These are phyloP conservation scores for Rhodotorula sp. DNA, from an alignment of 1,284 basidiomycete genomes.

Conservation along the genomic window DNA sequence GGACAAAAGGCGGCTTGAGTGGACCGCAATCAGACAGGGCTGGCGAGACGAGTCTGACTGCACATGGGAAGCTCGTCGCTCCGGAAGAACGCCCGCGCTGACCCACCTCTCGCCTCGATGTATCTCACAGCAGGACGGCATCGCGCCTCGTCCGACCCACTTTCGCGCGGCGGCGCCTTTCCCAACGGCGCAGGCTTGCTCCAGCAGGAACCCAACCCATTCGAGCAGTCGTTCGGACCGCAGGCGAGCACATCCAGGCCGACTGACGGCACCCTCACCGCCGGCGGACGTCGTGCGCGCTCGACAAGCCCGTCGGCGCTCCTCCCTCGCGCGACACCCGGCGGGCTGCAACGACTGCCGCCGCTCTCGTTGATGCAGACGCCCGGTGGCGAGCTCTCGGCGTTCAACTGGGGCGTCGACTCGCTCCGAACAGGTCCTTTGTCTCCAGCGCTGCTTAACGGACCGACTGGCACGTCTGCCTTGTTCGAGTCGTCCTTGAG, in stretches of 20 bases:
- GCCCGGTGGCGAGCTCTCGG: slow-evolving; percentile 29
- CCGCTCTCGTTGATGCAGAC: slow-evolving; percentile 34
- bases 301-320: slow-evolving; percentile 34
- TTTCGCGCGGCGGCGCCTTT: slow-evolving; percentile 39
- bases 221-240: slow-evolving; percentile 82
- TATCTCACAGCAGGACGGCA: slow-evolving; percentile 6
- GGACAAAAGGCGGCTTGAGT: too few species aligned
- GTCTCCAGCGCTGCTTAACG: slow-evolving; percentile 91
- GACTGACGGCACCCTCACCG: slow-evolving; percentile 28
- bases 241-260: slow-evolving; percentile 46
- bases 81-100: neutral
- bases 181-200: slow-evolving; percentile 39
- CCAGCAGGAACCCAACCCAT: slow-evolving; percentile 85
- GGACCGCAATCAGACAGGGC: neutral
- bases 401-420: slow-evolving; percentile 71
- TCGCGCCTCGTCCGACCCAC: slow-evolving; percentile 39
- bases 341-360: slow-evolving; percentile 20
- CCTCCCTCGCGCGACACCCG: slow-evolving; percentile 26
- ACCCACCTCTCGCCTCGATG: neutral
- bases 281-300: slow-evolving; percentile 34
- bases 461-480: slow-evolving; percentile 60
- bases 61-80: neutral
- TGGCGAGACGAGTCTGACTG: too few species aligned
- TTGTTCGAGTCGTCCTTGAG: slow-evolving; percentile 63
- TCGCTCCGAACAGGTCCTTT: slow-evolving; percentile 87